A percentile compares a stretch with the other conserved stretches of the same genome.
Evolutionary conservation across 2,329 filamentous ascomycete genomes (phyloP).

Genomic region (Trichoderma koningiopsis): DNA sequence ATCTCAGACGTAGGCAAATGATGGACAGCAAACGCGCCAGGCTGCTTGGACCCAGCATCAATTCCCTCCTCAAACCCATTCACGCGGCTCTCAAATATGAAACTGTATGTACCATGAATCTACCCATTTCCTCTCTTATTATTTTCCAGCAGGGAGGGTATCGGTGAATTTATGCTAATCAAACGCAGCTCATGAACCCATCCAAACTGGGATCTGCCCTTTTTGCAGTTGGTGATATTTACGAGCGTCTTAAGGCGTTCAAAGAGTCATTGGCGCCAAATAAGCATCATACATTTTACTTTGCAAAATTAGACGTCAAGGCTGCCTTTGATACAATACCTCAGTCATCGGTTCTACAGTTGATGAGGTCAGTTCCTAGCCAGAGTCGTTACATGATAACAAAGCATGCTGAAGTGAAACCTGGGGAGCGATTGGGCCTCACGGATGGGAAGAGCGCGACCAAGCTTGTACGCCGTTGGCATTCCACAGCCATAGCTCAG

Average conservation of each 20-base stretch:
- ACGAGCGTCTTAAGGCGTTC: constrained; percentile 71
- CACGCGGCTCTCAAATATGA: constrained; percentile 79
- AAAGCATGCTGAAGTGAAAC: constrained; percentile 73
- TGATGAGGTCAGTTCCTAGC: constrained; percentile 62
- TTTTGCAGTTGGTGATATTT: constrained; percentile 80
- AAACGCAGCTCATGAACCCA: constrained; percentile 48
- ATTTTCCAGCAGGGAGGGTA: neutral
- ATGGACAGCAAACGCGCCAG: constrained; percentile 59
- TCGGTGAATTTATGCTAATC: neutral
- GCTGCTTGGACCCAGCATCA: constrained; percentile 48
- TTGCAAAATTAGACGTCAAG: constrained; percentile 90
- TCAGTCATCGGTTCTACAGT: constrained; percentile 68
- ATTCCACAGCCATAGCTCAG: constrained; percentile 51
- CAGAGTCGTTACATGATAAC: constrained; percentile 68
- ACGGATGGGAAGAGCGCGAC: constrained; percentile 31
- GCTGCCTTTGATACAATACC: constrained; percentile 96
- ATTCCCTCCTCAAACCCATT: constrained; percentile 65
- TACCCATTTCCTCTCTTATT: neutral
- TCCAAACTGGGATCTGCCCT: constrained; percentile 73
- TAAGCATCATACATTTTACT: constrained; percentile 60
- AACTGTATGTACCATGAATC: constrained; percentile 53
- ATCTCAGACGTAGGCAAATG: constrained; percentile 69
- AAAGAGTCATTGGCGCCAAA: constrained; percentile 51
- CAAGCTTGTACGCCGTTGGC: constrained; percentile 54
- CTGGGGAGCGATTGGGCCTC: constrained; percentile 40